These are phyloP conservation scores for Bacidia rubella DNA, from an alignment of 495 filamentous ascomycete genomes.

Conservation along the genomic window DNA sequence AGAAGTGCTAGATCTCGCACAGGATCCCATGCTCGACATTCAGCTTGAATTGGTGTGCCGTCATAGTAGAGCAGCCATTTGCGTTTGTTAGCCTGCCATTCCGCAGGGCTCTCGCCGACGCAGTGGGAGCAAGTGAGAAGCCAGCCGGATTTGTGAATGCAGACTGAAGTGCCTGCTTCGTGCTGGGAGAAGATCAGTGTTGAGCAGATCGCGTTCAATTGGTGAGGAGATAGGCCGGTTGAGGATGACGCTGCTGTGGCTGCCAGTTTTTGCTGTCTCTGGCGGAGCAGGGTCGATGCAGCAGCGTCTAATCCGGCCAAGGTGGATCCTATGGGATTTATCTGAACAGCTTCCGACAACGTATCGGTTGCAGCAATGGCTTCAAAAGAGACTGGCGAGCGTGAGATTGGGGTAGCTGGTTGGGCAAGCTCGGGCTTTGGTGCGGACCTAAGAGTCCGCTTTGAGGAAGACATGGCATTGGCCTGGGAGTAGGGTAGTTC, in stretches of 20 bases:
- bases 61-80: conserved; percentile 30
- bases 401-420: background rate
- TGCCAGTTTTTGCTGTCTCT: conserved; percentile 12
- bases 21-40: conserved; percentile 26
- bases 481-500: background rate
- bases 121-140: conserved; percentile 37
- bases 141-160: conserved; percentile 27
- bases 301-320: conserved; percentile 4
- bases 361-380: background rate
- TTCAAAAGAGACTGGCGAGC: background rate
- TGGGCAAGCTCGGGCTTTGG: background rate
- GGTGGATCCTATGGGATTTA: background rate
- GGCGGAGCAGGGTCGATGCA: conserved; percentile 14
- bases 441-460: background rate
- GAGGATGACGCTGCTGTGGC: conserved; percentile 1
- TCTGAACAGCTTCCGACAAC: background rate
- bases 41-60: conserved; percentile 23
- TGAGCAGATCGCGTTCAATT: conserved; percentile 18
- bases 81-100: conserved; percentile 15
- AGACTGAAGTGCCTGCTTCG: conserved; percentile 36
- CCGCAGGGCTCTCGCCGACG: conserved; percentile 23
- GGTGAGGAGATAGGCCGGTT: background rate
- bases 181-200: conserved; percentile 36
- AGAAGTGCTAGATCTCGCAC: conserved; percentile 30
- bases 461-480: background rate